Base-by-base conservation (phyloP, 1,139 yeast genomes). In the Debaryomycetaceae sp. region DNA sequence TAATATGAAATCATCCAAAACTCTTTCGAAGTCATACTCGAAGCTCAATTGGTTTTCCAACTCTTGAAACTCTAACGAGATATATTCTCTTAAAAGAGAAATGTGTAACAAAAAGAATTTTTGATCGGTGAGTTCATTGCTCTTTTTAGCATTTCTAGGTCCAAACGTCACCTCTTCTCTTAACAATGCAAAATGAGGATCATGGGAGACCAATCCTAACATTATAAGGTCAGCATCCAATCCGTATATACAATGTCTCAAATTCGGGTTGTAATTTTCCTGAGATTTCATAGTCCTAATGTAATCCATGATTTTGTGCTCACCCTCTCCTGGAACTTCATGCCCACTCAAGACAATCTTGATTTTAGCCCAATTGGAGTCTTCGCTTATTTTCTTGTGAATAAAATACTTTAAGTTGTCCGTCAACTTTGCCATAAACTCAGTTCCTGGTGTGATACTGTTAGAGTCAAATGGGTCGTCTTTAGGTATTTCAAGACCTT, bases 321-420 rank as follows among this genome's bases (percentile, higher is more conserved):
- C 99, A 57, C 99, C 99, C 70, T 92, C 99, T 44, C 99, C 99
- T 1, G 99, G 98, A 9, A 91, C 98, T 26, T 95, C 92, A 37
- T 95, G 96, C 52, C 95, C 99, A 57, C 96, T 86, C 37, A 92
- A 79, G 30, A 92, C 79, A 22, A 92, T 83, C 53, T 87, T 91
- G 34, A 92, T 69, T 39, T 81, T 73, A 35, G 83, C 85, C 98
- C 98, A 92, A 35, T 89, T 89, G 2, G 96, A 85, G 59, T 92
- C 99, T 31, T 79, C 80, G 4, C 89, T 74, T 34, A 92, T 72
- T 58, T 92, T 92, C 54, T 87, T 85, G 18, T 95, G 88, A 28
- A 89, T 87, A 84, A 96, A 92, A 60, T 89, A 92, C 51, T 91
- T 75, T 52, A 92, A 69, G 22, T 91, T 92, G 28, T 72, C 67